A percentile compares a stretch with the other conserved stretches of the same genome.
Conservation (phyloP, 306 rosid genomes). For the Hippophae tibetana region DNA sequence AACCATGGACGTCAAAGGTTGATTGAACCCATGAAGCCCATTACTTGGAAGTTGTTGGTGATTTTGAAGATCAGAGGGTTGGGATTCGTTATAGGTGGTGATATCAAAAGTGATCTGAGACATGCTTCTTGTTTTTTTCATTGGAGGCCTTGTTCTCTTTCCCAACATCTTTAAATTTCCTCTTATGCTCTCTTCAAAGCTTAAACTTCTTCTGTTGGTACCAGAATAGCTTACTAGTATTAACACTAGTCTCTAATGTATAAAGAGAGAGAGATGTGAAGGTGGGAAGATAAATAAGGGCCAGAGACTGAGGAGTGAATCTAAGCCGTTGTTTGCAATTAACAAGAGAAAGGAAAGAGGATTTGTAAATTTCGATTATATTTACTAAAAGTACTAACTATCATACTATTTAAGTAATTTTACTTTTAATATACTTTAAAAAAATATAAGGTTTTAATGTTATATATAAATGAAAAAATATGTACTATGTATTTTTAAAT, state of each 20-base stretch:
- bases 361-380: neutral
- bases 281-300: slow-evolving; percentile 39
- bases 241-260: neutral
- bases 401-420: no score
- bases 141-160: slow-evolving; percentile 68
- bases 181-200: slow-evolving; percentile 2
- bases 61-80: slow-evolving; percentile 23
- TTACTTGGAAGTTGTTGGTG: neutral
- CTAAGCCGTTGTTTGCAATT: slow-evolving; percentile 35
- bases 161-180: slow-evolving; percentile 44
- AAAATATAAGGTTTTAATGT: no score
- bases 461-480: no score
- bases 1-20: slow-evolving; percentile 16
- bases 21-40: slow-evolving; percentile 30
- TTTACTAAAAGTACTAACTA: no score
- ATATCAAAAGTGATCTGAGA: slow-evolving; percentile 72
- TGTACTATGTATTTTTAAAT: no score
- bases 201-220: neutral
- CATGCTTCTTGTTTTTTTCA: slow-evolving; percentile 80
- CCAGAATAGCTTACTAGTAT: neutral
- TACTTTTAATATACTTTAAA: no score
- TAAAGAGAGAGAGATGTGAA: slow-evolving; percentile 21
- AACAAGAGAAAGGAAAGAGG: slow-evolving; percentile 2
- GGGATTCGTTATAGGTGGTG: slow-evolving; percentile 17
- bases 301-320: slow-evolving; percentile 47